Percentiles rank a stretch among this genome's conserved stretches.
phyloP scores from a whole-genome alignment of 352 stramenopile genomes.

The Pythium oligandrum region DNA sequence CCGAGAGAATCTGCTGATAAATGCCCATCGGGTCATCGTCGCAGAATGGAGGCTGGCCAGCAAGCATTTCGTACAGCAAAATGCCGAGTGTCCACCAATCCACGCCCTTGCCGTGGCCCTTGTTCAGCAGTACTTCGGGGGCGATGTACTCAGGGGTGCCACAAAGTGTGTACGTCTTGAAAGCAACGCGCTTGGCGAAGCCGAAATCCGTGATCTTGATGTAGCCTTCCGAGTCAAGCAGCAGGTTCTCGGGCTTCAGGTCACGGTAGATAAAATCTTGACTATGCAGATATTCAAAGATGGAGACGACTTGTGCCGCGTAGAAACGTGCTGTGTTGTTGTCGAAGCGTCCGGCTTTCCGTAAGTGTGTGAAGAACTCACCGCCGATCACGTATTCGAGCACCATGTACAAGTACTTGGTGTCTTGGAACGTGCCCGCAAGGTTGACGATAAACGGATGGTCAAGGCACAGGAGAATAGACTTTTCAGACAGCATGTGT shows the following conservation, averaged over 20 bases:
- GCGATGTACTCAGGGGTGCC: slow-evolving; percentile 93
- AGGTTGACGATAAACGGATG: slow-evolving; percentile 98
- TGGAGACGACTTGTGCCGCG: slow-evolving; percentile 90
- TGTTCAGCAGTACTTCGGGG: slow-evolving; percentile 89
- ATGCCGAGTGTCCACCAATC: slow-evolving; percentile 97
- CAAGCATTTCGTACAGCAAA: slow-evolving; percentile 97
- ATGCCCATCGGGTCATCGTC: slow-evolving; percentile 96
- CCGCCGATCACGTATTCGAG: slow-evolving; percentile 96
- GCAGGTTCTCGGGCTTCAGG: slow-evolving; percentile 93
- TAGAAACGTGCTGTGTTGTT: slow-evolving; percentile 92
- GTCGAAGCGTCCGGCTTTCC: slow-evolving; percentile 92
- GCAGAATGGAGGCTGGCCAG: slow-evolving; percentile 94
- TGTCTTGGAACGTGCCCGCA: slow-evolving; percentile 92
- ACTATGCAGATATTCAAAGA: slow-evolving; percentile 96
- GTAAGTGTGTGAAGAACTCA: slow-evolving; percentile 96
- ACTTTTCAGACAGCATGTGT: slow-evolving; percentile 97
- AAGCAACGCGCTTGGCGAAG: slow-evolving; percentile 92
- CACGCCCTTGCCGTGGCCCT: slow-evolving; percentile 87
- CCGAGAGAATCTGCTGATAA: slow-evolving; percentile 94
- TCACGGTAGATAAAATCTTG: slow-evolving; percentile 98
- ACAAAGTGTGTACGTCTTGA: slow-evolving; percentile 95
- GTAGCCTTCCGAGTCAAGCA: slow-evolving; percentile 93
- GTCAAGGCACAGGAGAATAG: slow-evolving; percentile 88
- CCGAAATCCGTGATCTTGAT: slow-evolving; percentile 96
- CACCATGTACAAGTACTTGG: slow-evolving; percentile 96